Evolutionary conservation across 768 basidiomycete genomes (phyloP), one percentile per base, ranked within the genome.

Genomic region (Boletus sp.): DNA sequence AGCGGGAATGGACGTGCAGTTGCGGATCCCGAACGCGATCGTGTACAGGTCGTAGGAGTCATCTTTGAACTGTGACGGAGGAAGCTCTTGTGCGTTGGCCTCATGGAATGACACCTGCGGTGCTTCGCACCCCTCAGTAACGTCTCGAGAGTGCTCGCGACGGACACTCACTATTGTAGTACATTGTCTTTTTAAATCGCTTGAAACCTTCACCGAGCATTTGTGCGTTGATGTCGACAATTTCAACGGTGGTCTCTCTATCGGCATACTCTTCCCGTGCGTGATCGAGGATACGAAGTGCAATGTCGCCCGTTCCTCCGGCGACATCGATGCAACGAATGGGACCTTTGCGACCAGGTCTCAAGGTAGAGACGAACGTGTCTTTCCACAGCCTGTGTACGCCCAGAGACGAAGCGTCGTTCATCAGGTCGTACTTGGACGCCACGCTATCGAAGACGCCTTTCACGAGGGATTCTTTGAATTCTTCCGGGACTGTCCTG

Each of bases 381-480:
- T 98, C 94, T 75, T 98, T 99, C 97, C 97, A 99, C 24, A 99
- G 77, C 52, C 97, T 83, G 69, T 98, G 97, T 10, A 98, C 87
- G 36, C 97, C 97, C 59, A 98, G 75, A 4, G 97, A 98, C 73
- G 94, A 91, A n/a, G 94, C 92, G 69, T 98, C 97, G 78, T 99
- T 99, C 96, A 99, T 97, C 41, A 98, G 73, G 73, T 98, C 97
- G 75, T 99, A 99, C 45, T 83, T 89, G 36, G 92, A 89, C 42
- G 97, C 94, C 55, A 99, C 97, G 7, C 92, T 96, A 67, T 92
- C 86, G 75, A 99, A 99, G 50, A 99, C 95, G 61, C 83, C 83
- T 66, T 91, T 92, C 59, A 99, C 97, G 46, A 98, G 80, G 2
- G 81, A 76, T 75, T 98, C 96, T 70, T 99, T 99, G 36, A 80